Evolutionary conservation across 306 rosid species (phyloP), one percentile per base, ranked within the genome.

Genomic region (Lupinus albus): DNA sequence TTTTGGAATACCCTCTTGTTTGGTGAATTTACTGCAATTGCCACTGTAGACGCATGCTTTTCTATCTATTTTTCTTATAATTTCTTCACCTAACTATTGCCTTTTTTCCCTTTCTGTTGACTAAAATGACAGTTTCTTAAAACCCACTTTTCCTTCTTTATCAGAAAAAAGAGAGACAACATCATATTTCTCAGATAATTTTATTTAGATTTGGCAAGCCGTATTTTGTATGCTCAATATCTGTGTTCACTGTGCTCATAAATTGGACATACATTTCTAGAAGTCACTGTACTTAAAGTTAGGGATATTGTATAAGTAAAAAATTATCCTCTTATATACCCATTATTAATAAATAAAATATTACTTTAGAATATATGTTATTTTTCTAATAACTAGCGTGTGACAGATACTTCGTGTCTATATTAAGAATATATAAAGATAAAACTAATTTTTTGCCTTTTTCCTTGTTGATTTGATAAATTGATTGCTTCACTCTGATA

Each of bases 11-110:
- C 84, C 88, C 83, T 46, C 45, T 33, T 59, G 17, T 76, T 72
- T 47, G 15, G 28, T 62, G 9, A 61, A 84, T 83, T 72, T 84
- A 88, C 89, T 60, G 55, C 45, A 66, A 36, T 39, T 80, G 93
- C 93, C 95, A 86, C 83, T 52, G 56, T 57, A 28, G 58, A 50
- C 46, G 78, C 74, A 53, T 71, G 56, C 14, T 48, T 25, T 44
- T 0, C 14, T 1, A 36, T 16, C 48, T 35, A 8, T 36, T 39
- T 14, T 3, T 14, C 11, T 8, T 11, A 7, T 38, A 25, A 1
- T 17, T 39, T 61, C 35, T 20, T 58, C 2, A 49, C 17, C 9
- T 13, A 69, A 48, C 47, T 16, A 52, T 7, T 51, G 13, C 59
- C 49, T 21, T 14, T 30, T 30, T n/a, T 25, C 33, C 17, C 54